Evolutionary conservation across 2,329 filamentous ascomycete genomes (phyloP).

Genomic region (Mycocentrospora acerina): DNA sequence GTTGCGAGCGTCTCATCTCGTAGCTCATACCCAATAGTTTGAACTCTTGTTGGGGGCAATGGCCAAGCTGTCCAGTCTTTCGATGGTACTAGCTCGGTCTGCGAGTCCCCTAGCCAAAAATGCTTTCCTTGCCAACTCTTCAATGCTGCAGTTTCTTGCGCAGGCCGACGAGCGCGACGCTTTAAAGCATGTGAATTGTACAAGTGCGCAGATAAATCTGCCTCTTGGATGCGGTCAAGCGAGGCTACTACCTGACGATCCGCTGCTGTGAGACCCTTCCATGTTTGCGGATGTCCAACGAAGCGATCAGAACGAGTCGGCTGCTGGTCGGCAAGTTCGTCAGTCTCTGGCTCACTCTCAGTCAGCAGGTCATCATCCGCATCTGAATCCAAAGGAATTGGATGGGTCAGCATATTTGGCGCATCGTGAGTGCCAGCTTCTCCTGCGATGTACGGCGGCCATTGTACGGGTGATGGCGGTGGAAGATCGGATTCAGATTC

Average conservation of each 20-base stretch:
- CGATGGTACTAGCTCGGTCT: slow-evolving; percentile 47
- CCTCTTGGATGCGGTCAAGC: slow-evolving; percentile 63
- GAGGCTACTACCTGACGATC: slow-evolving; percentile 66
- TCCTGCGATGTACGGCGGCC: slow-evolving; percentile 8
- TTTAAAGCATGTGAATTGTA: slow-evolving; percentile 77
- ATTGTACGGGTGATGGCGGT: slow-evolving; percentile 4
- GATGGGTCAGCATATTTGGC: slow-evolving; percentile 3
- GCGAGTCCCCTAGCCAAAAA: slow-evolving; percentile 38
- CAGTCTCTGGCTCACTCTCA: slow-evolving; percentile 17
- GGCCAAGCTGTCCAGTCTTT: slow-evolving; percentile 86
- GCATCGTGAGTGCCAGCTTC: slow-evolving; percentile 12
- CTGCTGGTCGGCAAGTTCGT: slow-evolving; percentile 9
- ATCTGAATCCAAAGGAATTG: slow-evolving; percentile 2
- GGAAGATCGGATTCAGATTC: slow-evolving; percentile 12
- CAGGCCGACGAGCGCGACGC: slow-evolving; percentile 39
- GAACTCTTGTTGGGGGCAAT: slow-evolving; percentile 53
- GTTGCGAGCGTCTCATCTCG: slow-evolving; percentile 70
- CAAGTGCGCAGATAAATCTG: slow-evolving; percentile 73
- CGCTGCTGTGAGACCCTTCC: slow-evolving; percentile 62
- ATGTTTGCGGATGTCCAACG: slow-evolving; percentile 66
- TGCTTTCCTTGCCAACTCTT: slow-evolving; percentile 45
- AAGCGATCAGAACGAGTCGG: slow-evolving; percentile 65
- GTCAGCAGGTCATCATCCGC: slow-evolving; percentile 7
- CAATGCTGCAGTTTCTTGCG: slow-evolving; percentile 12
- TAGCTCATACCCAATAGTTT: slow-evolving; percentile 61